Conservation (phyloP, 257 asterid species). For the Lycium barbarum region DNA sequence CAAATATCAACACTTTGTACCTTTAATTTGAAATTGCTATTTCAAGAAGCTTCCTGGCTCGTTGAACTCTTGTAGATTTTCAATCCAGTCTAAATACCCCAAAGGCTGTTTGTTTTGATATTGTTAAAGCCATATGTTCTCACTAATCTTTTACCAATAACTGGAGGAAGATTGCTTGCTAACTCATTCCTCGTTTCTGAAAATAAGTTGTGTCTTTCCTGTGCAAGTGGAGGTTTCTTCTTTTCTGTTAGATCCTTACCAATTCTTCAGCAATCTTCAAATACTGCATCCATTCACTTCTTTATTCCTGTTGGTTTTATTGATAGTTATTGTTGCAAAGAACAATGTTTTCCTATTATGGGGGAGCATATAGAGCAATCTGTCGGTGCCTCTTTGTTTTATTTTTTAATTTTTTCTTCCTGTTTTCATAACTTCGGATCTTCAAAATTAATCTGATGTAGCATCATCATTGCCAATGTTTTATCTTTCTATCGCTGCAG, state of each 20-base stretch:
- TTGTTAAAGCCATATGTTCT: conserved; percentile 3
- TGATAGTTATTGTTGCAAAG: neutral
- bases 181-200: neutral
- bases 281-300: neutral
- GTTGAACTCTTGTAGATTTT: neutral
- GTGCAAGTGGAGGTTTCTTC: neutral
- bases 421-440: conserved; percentile 26
- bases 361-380: conserved; percentile 10
- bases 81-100: neutral
- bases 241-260: neutral
- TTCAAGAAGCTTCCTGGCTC: neutral
- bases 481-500: conserved; percentile 47
- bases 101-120: neutral
- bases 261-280: neutral
- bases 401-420: too few relatives aligned
- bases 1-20: neutral
- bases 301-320: conserved; percentile 4
- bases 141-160: neutral
- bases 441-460: conserved; percentile 14
- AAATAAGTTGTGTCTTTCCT: neutral
- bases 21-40: neutral
- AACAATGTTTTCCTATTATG: neutral
- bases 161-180: conserved; percentile 8
- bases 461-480: conserved; percentile 24
- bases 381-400: neutral